phyloP scores from a whole-genome alignment of 441 rosid species.

The Iberis amara region DNA sequence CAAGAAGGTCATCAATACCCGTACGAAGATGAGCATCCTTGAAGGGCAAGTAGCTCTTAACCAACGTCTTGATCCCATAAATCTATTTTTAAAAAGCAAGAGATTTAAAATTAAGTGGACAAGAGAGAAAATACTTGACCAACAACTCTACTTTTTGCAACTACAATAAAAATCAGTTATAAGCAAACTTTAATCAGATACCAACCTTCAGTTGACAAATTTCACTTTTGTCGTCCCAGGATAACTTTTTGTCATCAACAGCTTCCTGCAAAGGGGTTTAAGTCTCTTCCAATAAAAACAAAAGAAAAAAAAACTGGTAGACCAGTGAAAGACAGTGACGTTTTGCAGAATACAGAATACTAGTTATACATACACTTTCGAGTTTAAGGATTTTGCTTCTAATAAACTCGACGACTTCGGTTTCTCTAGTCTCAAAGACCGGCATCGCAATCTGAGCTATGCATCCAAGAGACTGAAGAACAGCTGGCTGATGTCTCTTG shows the following conservation, averaged over 20 bases:
- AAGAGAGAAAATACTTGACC: slow-evolving; percentile 18
- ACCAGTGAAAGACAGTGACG: slow-evolving; percentile 2
- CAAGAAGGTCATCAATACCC: slow-evolving; percentile 70
- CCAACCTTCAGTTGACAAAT: slow-evolving; percentile 85
- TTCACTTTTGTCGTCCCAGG: slow-evolving; percentile 89
- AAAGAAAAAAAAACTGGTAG: not conserved
- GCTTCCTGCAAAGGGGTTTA: slow-evolving; percentile 48
- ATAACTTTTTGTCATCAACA: slow-evolving; percentile 40
- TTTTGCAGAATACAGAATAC: slow-evolving; percentile 29
- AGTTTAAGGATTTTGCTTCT: slow-evolving; percentile 63
- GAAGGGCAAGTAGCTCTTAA: slow-evolving; percentile 88
- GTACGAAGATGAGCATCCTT: slow-evolving; percentile 96
- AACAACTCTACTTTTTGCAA: slow-evolving; percentile 12
- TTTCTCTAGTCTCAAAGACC: slow-evolving; percentile 95
- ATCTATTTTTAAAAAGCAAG: slow-evolving; percentile 38
- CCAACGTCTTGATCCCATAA: slow-evolving; percentile 91
- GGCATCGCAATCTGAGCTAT: slow-evolving; percentile 98
- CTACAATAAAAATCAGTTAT: not conserved
- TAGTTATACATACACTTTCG: slow-evolving; percentile 49
- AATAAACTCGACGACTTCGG: slow-evolving; percentile 75
- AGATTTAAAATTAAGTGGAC: slow-evolving; percentile 16
- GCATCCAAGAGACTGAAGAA: slow-evolving; percentile 94
- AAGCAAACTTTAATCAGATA: slow-evolving; percentile 20
- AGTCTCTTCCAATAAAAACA: slow-evolving; percentile 17
- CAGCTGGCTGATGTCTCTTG: slow-evolving; percentile 82